Evolutionary conservation across 2,329 filamentous ascomycete genomes (phyloP).

Genomic region (Paramyrothecium roridum): DNA sequence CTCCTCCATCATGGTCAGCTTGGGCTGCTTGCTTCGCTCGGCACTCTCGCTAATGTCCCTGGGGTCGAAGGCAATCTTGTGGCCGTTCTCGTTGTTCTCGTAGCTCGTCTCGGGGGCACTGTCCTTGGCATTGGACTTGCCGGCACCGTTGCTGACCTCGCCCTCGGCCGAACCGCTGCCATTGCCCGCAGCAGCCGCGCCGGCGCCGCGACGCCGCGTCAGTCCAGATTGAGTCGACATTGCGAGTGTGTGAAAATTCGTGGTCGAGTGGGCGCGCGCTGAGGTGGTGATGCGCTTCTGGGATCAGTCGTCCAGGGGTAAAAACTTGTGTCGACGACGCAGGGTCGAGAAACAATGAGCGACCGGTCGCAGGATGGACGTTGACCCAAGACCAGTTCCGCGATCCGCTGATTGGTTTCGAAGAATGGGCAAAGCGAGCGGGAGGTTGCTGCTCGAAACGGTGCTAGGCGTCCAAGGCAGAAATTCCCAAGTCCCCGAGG

Average conservation of each 20-base stretch:
- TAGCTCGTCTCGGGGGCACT: conserved; percentile 75
- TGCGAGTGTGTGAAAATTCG: conserved; percentile 9
- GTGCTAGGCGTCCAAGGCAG: neutral
- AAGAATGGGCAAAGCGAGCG: neutral
- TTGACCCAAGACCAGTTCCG: neutral
- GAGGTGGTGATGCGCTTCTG: neutral
- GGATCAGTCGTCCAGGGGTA: neutral
- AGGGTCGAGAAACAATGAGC: neutral
- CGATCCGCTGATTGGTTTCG: neutral
- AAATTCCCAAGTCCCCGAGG: neutral
- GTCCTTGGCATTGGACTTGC: conserved; percentile 52
- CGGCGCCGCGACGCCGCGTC: conserved; percentile 67
- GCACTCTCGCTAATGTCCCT: conserved; percentile 95
- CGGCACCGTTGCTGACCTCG: conserved; percentile 51
- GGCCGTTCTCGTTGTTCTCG: conserved; percentile 88
- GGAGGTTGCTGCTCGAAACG: neutral
- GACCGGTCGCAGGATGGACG: neutral
- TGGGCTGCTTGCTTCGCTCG: conserved; percentile 95
- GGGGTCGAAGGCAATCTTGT: conserved; percentile 98
- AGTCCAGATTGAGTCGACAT: conserved; percentile 46
- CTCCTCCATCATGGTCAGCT: conserved; percentile 98
- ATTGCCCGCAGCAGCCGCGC: conserved; percentile 48
- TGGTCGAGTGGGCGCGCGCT: neutral
- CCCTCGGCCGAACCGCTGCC: conserved; percentile 53
- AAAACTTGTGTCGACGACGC: neutral